Evolutionary conservation across 441 rosid genomes (phyloP).

Genomic region (Dalechampia spathulata): DNA sequence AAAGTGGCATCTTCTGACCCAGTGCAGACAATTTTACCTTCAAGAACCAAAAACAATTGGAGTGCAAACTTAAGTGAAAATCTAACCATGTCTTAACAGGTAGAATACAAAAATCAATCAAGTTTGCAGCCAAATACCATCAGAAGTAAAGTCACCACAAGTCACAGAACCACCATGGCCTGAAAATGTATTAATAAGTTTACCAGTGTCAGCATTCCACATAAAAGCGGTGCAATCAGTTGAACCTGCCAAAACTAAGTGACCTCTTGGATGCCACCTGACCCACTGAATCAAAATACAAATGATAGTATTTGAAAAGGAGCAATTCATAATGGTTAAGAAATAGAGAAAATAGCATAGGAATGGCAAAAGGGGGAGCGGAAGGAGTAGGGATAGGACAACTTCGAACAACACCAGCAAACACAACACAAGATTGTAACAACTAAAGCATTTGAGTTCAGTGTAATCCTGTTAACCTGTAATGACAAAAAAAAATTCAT

Average conservation of each 20-base stretch:
- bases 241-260: conserved; percentile 53
- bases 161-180: conserved; percentile 56
- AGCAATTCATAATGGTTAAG: no score
- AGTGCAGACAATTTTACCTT: conserved; percentile 58
- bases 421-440: no score
- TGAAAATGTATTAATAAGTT: conserved; percentile 46
- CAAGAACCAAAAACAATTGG: conserved; percentile 12
- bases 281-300: conserved; percentile 40
- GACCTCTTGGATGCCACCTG: conserved; percentile 72
- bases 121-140: conserved; percentile 31
- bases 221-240: conserved; percentile 56
- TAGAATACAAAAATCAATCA: neutral
- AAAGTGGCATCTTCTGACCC: conserved; percentile 72
- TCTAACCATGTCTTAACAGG: neutral
- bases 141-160: conserved; percentile 75
- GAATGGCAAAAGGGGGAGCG: no score
- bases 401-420: no score
- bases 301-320: conserved; percentile 14
- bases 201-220: conserved; percentile 65
- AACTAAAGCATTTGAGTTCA: no score
- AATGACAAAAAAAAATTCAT: no score
- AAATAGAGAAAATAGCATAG: no score
- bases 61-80: neutral
- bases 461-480: no score
- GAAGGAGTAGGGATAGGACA: no score